Percentiles rank a stretch among this genome's conserved stretches.
phyloP scores from a whole-genome alignment of 2,329 filamentous ascomycete species.

The Teratosphaeria gauchensis region DNA sequence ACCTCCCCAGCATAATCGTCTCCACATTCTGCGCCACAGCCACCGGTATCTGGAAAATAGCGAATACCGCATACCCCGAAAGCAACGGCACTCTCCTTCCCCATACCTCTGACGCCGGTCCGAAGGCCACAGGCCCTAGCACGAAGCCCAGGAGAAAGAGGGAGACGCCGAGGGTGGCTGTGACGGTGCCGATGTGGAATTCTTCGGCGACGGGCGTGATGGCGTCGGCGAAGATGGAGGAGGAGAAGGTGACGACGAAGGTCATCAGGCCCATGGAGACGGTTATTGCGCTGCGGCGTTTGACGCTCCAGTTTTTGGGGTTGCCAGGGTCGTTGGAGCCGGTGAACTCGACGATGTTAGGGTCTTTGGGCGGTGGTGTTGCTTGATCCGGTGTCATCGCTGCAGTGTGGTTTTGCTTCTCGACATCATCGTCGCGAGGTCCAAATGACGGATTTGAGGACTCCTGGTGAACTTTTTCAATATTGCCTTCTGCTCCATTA shows the following conservation, averaged over 20 bases:
- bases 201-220: constrained; percentile 10
- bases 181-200: constrained; percentile 15
- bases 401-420: not conserved
- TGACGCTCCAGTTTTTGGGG: constrained; percentile 13
- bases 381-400: not conserved
- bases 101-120: constrained; percentile 50
- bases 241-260: constrained; percentile 9
- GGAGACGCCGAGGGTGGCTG: constrained; percentile 16
- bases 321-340: constrained; percentile 17
- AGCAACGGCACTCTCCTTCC: constrained; percentile 44
- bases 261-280: constrained; percentile 14
- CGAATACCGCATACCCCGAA: constrained; percentile 40
- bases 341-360: constrained; percentile 18
- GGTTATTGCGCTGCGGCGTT: constrained; percentile 13
- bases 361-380: constrained; percentile 7
- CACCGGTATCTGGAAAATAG: constrained; percentile 47
- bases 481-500: not conserved
- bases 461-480: not conserved
- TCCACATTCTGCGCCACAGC: constrained; percentile 45
- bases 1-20: constrained; percentile 46
- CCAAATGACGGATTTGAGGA: not conserved
- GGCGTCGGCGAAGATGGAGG: constrained; percentile 12
- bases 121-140: constrained; percentile 22
- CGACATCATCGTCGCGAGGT: not conserved
- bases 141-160: constrained; percentile 19